These are phyloP conservation scores for Fusarium chlamydosporum DNA, from an alignment of 2,329 filamentous ascomycete species.

Conservation along the genomic window DNA sequence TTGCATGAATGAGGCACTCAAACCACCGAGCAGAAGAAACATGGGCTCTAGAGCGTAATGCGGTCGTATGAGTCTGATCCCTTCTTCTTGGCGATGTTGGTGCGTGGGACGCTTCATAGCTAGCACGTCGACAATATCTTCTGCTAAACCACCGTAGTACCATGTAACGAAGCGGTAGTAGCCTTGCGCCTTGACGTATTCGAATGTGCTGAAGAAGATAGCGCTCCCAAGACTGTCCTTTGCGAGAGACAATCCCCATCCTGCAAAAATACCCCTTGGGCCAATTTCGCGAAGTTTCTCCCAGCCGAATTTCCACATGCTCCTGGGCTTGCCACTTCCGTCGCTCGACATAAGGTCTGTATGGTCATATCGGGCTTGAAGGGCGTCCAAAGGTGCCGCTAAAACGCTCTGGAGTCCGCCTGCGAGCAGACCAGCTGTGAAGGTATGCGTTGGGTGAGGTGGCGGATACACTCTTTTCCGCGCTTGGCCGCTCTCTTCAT, in stretches of 20 bases:
- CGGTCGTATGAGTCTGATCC: constrained; percentile 72
- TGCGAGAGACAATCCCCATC: constrained; percentile 76
- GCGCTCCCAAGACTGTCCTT: constrained; percentile 79
- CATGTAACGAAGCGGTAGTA: constrained; percentile 78
- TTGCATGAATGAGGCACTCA: constrained; percentile 76
- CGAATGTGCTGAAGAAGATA: constrained; percentile 81
- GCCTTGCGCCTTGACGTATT: constrained; percentile 80
- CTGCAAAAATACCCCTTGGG: constrained; percentile 78
- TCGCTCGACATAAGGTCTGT: constrained; percentile 62
- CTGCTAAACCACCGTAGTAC: constrained; percentile 74
- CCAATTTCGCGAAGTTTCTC: constrained; percentile 78
- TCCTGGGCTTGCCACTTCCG: constrained; percentile 63
- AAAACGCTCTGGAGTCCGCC: constrained; percentile 78
- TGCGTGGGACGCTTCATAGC: constrained; percentile 61
- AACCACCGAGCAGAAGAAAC: constrained; percentile 78
- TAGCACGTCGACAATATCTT: constrained; percentile 65
- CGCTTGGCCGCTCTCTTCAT: constrained; percentile 71
- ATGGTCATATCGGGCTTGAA: constrained; percentile 80
- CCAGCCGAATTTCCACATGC: constrained; percentile 80
- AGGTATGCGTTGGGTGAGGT: constrained; percentile 72
- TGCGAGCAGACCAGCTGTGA: constrained; percentile 77
- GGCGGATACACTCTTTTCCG: constrained; percentile 78
- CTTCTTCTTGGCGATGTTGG: constrained; percentile 42
- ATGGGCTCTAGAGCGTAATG: constrained; percentile 82
- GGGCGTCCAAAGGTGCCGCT: constrained; percentile 81